Evolutionary conservation across 73 alveolate genomes (phyloP), one percentile per base, ranked within the genome.

Genomic region (Paramecium octaurelia): DNA sequence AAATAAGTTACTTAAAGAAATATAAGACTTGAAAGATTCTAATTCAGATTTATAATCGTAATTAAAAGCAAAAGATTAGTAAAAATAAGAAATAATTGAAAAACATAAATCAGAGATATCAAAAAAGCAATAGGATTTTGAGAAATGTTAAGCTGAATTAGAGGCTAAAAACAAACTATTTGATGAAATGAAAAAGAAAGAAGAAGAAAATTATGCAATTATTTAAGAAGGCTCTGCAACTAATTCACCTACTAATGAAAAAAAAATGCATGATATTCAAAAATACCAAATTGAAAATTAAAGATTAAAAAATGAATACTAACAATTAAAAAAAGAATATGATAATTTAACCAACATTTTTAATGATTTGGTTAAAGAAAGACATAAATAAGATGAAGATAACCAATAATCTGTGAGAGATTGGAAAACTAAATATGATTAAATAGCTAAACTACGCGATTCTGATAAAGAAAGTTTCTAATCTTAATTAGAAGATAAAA

Each of bases 361-460:
- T 34, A 64, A 64, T 64, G 84, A 64, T 64, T 34, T 64, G 14
- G 84, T 64, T 31, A 64, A 64, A 34, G 84, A 64, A 64, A 64
- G 84, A 34, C 84, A 64, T 64, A 64, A 64, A 14, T 64, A 64
- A 6, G 84, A 64, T 10, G 84, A 64, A 64, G 84, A 64, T 64
- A 64, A 64, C 27, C 21, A 64, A 34, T 64, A 64, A n/a, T 64
- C 84, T 23, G 84, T 64, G 10, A 64, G 84, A 34, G 84, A 64
- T 64, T 64, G 84, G 84, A 64, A 64, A 34, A 64, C 84, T 31
- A 64, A 64, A 34, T 64, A 64, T 64, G 84, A 64, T 64, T 21
- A 64, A 64, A 64, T 64, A 8, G 48, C 84, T 23, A 64, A 27
- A n/a, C 84, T 64, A 27, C 84, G 84, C 14, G 84, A 64, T 31